A percentile compares a stretch with the other conserved stretches of the same genome.
These are phyloP conservation scores for Stagonosporopsis rhizophila DNA, from an alignment of 2,329 filamentous ascomycete genomes.

Conservation along the genomic window DNA sequence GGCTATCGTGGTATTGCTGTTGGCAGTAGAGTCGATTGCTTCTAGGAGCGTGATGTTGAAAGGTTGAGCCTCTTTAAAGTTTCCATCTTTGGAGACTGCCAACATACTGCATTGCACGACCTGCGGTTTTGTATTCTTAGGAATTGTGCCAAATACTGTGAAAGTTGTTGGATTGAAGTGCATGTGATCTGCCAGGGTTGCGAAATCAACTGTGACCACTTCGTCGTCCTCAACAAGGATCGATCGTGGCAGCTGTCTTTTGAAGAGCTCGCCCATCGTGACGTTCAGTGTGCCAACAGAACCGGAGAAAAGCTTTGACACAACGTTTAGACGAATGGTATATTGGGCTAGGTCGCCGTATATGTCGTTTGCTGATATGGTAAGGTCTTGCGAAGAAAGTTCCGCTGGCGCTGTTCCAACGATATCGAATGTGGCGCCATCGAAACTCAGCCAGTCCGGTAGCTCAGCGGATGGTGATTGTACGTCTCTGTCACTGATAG, in stretches of 20 bases:
- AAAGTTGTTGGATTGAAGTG: conserved; percentile 55
- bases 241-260: conserved; percentile 55
- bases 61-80: conserved; percentile 49
- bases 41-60: conserved; percentile 53
- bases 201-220: conserved; percentile 54
- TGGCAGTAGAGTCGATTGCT: conserved; percentile 6
- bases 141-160: conserved; percentile 59
- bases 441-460: conserved; percentile 74
- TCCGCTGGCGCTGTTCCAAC: conserved; percentile 69
- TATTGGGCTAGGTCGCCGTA: conserved; percentile 66
- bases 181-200: conserved; percentile 56
- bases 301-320: conserved; percentile 52
- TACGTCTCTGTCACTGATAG: conserved; percentile 60
- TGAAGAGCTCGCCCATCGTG: conserved; percentile 58
- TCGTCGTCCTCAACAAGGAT: conserved; percentile 53
- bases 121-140: conserved; percentile 48
- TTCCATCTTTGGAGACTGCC: conserved; percentile 44
- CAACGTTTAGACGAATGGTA: conserved; percentile 58
- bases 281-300: conserved; percentile 56
- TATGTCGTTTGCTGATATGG: conserved; percentile 65
- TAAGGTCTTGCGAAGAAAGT: conserved; percentile 67
- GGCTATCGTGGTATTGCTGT: conserved; percentile 12
- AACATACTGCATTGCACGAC: conserved; percentile 54
- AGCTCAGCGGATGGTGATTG: conserved; percentile 60
- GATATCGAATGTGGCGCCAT: conserved; percentile 67